Base-by-base conservation (phyloP, 345 rosid genomes). In the Schrenkiella parvula region DNA sequence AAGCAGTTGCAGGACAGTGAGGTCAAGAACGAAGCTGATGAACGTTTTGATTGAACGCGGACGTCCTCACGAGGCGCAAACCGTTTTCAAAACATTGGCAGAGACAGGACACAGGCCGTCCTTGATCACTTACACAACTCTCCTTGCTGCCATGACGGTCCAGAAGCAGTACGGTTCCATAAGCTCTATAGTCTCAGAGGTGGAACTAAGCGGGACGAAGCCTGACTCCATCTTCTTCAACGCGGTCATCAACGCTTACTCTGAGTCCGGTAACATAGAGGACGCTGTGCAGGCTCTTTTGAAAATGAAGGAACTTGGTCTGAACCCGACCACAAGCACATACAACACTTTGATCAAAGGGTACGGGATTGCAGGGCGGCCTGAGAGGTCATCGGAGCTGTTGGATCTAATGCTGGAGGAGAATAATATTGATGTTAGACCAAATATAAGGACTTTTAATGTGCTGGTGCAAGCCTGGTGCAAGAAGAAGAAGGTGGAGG, bases 391-490 rank as follows among this genome's bases (percentile, higher is more conserved):
- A n/a, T 78, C 78, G 3, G 83, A 79, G 73, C 72, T 87, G 21
- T 57, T 87, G 50, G 84, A 83, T 15, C 65, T 77, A n/a, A 87
- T 87, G 87, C 53, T 66, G 35, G 78, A 39, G 51, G 85, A 71
- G 59, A 66, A 65, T 6, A 78, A 68, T 17, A 12, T 46, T 7
- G 54, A 62, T 56, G 82, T 79, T 51, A 83, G 75, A 73, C 89
- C 89, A 17, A 82, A 85, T 66, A 79, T 80, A 73, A 82, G 86
- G 66, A 87, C 91, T 17, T 87, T 80, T 25, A 87, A 85, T 59
- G 82, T 87, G 42, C 73, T 87, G 44, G 81, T 87, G 38, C 82
- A 83, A 83, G 87, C 86, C 1, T 85, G 87, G 91, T 87, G 91
- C 39, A 83, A 80, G 81, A 77, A 79, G 78, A 87, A 71, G 76